Evolutionary conservation across 495 filamentous ascomycete species (phyloP).

Genomic region (Penicillium coprophilum): DNA sequence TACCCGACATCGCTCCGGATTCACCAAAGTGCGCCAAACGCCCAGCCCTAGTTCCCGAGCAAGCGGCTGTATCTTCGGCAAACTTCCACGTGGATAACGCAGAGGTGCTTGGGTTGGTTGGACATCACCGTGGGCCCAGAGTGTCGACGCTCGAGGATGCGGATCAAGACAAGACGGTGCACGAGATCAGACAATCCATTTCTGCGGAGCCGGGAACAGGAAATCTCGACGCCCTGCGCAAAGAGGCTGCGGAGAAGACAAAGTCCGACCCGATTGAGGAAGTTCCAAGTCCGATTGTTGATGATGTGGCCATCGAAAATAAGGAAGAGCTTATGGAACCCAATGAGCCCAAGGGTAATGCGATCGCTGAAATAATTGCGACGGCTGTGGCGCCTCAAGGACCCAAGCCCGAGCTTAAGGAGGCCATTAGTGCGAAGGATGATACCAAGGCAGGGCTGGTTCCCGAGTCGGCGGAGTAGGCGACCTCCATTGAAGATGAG

Average conservation of each 20-base stretch:
- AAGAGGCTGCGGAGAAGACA: constrained; percentile 27
- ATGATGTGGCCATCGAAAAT: constrained; percentile 1
- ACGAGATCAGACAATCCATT: constrained; percentile 43
- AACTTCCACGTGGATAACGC: constrained; percentile 47
- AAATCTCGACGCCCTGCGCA: constrained; percentile 26
- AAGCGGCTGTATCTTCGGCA: constrained; percentile 45
- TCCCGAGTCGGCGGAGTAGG: constrained; percentile 18
- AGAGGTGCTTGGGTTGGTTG: constrained; percentile 40
- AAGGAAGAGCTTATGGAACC: constrained; percentile 17
- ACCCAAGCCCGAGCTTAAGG: constrained; percentile 8
- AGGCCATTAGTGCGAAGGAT: constrained; percentile 13
- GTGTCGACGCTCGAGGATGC: constrained; percentile 38
- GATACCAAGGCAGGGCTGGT: constrained; percentile 13
- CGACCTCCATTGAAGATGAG: not conserved
- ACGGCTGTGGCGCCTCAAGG: constrained; percentile 9
- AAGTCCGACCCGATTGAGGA: constrained; percentile 26
- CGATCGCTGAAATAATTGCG: constrained; percentile 5
- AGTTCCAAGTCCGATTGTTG: constrained; percentile 11
- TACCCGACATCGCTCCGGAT: constrained; percentile 33
- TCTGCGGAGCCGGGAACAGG: constrained; percentile 23
- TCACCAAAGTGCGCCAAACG: constrained; percentile 31
- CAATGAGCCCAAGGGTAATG: constrained; percentile 14
- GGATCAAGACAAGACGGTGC: constrained; percentile 39
- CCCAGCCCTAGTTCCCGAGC: constrained; percentile 41
- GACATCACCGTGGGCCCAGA: constrained; percentile 47